Percentiles rank a stretch among this genome's conserved stretches.
phyloP scores from a whole-genome alignment of 73 alveolate genomes.

The Tetrahymena borealis region DNA sequence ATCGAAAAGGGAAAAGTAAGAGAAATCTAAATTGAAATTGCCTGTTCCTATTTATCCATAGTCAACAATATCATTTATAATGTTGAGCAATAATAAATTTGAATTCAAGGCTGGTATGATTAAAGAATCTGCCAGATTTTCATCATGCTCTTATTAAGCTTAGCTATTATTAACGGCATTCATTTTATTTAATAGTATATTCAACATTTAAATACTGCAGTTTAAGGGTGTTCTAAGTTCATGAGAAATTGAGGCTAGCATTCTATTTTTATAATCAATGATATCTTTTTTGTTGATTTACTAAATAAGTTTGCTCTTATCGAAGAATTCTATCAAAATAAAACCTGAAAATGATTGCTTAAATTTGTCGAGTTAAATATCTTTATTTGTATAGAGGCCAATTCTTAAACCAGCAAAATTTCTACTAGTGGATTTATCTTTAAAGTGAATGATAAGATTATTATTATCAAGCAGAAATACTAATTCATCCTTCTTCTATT shows the following conservation, averaged over 20 bases:
- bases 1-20: background rate
- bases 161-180: background rate
- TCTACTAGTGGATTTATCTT: too few relatives aligned
- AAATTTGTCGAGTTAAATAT: too few relatives aligned
- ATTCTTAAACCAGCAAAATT: too few relatives aligned
- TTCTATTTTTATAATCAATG: background rate
- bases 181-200: too few relatives aligned
- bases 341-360: too few relatives aligned
- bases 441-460: too few relatives aligned
- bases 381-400: too few relatives aligned
- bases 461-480: too few relatives aligned
- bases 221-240: slow-evolving; percentile 9
- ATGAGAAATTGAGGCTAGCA: slow-evolving; percentile 24
- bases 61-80: slow-evolving; percentile 39
- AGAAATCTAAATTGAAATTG: background rate
- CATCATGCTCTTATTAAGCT: too few relatives aligned
- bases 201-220: background rate
- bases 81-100: background rate
- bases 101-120: slow-evolving; percentile 6
- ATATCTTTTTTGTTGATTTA: background rate
- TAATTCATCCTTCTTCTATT: too few relatives aligned
- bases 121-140: background rate
- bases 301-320: too few relatives aligned
- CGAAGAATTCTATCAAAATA: too few relatives aligned
- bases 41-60: slow-evolving; percentile 23